phyloP scores from a whole-genome alignment of 1,284 basidiomycete species.

The Melampsora larici-populina region DNA sequence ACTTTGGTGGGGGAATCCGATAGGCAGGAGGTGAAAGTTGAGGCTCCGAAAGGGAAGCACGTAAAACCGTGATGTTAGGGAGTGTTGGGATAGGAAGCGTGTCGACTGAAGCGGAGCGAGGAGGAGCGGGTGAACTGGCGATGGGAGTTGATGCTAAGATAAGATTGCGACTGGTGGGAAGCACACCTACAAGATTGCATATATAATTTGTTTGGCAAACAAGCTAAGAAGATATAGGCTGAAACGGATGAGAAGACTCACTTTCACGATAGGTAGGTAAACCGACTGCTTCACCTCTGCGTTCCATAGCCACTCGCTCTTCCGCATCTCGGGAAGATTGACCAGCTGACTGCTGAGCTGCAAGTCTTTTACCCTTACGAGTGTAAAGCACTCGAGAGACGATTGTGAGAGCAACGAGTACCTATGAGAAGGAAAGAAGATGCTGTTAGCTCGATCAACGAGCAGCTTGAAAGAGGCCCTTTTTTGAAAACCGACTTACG shows the following conservation, averaged over 20 bases:
- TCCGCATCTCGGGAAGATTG: constrained; percentile 7
- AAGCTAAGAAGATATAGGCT: not conserved
- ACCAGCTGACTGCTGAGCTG: not conserved
- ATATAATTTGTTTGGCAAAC: not conserved
- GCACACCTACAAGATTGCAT: not conserved
- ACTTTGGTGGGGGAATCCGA: not conserved
- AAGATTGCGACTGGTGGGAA: not conserved
- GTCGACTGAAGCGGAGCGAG: not conserved
- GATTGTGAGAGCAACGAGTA: constrained; percentile 15
- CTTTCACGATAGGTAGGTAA: constrained; percentile 40
- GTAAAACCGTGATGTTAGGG: not conserved
- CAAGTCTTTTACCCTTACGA: constrained; percentile 7
- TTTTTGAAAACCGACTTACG: constrained; percentile 5
- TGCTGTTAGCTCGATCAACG: not conserved
- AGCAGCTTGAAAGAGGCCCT: not conserved
- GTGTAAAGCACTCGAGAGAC: constrained; percentile 25
- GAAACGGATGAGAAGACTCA: not conserved
- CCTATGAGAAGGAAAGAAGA: not conserved
- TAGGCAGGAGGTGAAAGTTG: not conserved
- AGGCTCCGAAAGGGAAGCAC: not conserved
- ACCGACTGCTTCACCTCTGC: constrained; percentile 35
- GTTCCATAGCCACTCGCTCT: constrained; percentile 30
- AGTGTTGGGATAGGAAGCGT: not conserved
- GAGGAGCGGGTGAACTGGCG: not conserved
- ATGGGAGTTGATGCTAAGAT: constrained; percentile 12